Percentiles rank a stretch among this genome's conserved stretches.
Conservation (phyloP, 2,329 filamentous ascomycete species). For the Didymella pinodella region DNA sequence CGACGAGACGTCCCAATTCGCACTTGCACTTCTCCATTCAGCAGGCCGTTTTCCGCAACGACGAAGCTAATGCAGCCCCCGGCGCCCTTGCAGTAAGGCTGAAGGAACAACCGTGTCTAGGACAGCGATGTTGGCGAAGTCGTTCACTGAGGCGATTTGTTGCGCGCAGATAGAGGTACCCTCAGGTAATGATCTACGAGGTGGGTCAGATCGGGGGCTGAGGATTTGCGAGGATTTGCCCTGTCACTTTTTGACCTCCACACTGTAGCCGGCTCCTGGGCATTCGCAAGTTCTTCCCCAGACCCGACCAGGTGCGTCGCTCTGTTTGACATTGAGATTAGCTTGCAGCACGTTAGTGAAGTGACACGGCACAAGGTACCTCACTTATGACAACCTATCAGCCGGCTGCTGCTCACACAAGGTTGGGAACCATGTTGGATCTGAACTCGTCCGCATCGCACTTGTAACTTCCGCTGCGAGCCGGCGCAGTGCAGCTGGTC, state of each 20-base stretch:
- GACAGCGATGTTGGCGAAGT: conserved; percentile 1
- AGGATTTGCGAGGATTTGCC: conserved; percentile 35
- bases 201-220: conserved; percentile 8
- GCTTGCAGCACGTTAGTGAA: conserved; percentile 41
- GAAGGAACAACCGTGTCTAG: conserved; percentile 23
- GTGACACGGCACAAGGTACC: conserved; percentile 44
- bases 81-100: conserved; percentile 50
- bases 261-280: conserved; percentile 19
- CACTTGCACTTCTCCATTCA: conserved; percentile 36
- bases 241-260: conserved; percentile 40
- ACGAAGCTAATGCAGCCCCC: conserved; percentile 33
- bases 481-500: conserved; percentile 32
- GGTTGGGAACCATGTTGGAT: conserved; percentile 33
- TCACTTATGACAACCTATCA: conserved; percentile 34
- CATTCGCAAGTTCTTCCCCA: conserved; percentile 22
- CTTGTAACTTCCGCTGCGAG: conserved; percentile 38
- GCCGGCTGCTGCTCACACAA: conserved; percentile 23
- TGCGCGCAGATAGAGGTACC: conserved; percentile 4
- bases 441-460: conserved; percentile 30
- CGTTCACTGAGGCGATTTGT: conserved; percentile 7
- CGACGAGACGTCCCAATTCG: conserved; percentile 36
- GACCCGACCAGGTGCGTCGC: conserved; percentile 28
- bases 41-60: conserved; percentile 29
- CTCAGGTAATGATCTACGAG: conserved; percentile 6
- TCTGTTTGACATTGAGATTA: conserved; percentile 43